Evolutionary conservation across 2,329 filamentous ascomycete genomes (phyloP).

Genomic region (Ophiosphaerella narmari): DNA sequence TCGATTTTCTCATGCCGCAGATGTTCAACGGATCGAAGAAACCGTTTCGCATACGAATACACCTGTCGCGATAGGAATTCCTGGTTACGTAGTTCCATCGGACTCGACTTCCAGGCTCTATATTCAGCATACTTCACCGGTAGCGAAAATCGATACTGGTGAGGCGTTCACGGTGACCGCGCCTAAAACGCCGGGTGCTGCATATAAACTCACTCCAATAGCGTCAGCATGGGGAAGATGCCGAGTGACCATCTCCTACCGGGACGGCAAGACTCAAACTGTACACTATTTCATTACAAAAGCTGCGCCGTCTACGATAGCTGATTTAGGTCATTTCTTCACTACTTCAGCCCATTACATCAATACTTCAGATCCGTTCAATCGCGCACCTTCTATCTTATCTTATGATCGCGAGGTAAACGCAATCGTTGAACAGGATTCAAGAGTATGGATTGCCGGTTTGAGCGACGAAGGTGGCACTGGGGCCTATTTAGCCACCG

Average conservation of each 20-base stretch:
- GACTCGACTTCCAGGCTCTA: constrained; percentile 55
- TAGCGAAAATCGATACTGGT: constrained; percentile 48
- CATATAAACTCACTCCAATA: constrained; percentile 53
- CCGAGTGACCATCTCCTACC: constrained; percentile 55
- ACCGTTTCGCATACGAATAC: constrained; percentile 50
- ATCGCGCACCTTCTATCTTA: constrained; percentile 60
- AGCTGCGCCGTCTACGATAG: constrained; percentile 49
- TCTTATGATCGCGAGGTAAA: constrained; percentile 55
- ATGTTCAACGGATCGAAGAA: constrained; percentile 55
- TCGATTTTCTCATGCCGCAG: constrained; percentile 54
- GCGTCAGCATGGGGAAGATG: constrained; percentile 56
- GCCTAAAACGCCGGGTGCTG: constrained; percentile 26
- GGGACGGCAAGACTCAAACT: constrained; percentile 55
- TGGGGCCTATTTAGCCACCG: constrained; percentile 60
- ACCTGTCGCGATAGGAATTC: constrained; percentile 58
- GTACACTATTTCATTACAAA: constrained; percentile 63
- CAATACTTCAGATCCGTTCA: constrained; percentile 59
- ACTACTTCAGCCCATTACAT: constrained; percentile 60
- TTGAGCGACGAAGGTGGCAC: constrained; percentile 65
- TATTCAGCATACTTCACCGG: constrained; percentile 48
- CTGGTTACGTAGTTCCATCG: constrained; percentile 59
- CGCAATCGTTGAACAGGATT: constrained; percentile 49
- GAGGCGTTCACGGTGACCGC: constrained; percentile 45
- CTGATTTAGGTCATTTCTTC: constrained; percentile 58
- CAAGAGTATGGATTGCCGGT: constrained; percentile 63